Evolutionary conservation across 2,329 filamentous ascomycete genomes (phyloP).

Genomic region (Aspergillus clavatus): DNA sequence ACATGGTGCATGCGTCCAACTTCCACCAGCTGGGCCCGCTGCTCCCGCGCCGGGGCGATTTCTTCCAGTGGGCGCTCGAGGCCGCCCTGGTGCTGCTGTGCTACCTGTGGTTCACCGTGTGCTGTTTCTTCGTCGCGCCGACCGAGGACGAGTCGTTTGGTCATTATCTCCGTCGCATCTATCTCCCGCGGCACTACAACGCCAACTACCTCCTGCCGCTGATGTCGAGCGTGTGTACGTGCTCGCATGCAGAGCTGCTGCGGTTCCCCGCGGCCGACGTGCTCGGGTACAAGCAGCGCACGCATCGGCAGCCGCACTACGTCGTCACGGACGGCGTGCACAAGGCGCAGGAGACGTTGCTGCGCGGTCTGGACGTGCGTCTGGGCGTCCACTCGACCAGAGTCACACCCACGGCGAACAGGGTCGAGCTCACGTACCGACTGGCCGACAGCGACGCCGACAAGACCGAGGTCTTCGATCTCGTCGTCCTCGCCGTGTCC

Average conservation of each 20-base stretch:
- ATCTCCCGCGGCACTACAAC: conserved; percentile 46
- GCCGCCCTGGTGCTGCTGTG: conserved; percentile 44
- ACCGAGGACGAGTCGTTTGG: conserved; percentile 45
- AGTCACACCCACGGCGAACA: conserved; percentile 4
- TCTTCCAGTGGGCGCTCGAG: conserved; percentile 43
- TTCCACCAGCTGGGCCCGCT: conserved; percentile 47
- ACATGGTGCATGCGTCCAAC: conserved; percentile 54
- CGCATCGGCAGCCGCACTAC: conserved; percentile 18
- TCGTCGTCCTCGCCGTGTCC: conserved; percentile 52
- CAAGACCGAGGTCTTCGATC: conserved; percentile 6
- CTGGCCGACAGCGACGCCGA: conserved; percentile 6
- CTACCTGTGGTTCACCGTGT: conserved; percentile 52
- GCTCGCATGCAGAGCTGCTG: conserved; percentile 19
- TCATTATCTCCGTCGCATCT: conserved; percentile 49
- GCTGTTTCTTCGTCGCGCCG: conserved; percentile 44
- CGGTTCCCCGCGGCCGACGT: conserved; percentile 19
- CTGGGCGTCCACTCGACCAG: conserved; percentile 10
- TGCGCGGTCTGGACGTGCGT: conserved; percentile 8
- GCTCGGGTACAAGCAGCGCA: conserved; percentile 17
- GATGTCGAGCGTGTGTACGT: conserved; percentile 31
- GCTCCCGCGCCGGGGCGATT: conserved; percentile 33
- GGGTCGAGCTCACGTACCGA: conserved; percentile 7
- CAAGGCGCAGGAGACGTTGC: conserved; percentile 12
- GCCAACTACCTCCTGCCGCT: conserved; percentile 52
- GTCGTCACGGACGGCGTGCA: conserved; percentile 17